phyloP scores from a whole-genome alignment of 164 flowering plant genomes.

The Sextonia rubra region DNA sequence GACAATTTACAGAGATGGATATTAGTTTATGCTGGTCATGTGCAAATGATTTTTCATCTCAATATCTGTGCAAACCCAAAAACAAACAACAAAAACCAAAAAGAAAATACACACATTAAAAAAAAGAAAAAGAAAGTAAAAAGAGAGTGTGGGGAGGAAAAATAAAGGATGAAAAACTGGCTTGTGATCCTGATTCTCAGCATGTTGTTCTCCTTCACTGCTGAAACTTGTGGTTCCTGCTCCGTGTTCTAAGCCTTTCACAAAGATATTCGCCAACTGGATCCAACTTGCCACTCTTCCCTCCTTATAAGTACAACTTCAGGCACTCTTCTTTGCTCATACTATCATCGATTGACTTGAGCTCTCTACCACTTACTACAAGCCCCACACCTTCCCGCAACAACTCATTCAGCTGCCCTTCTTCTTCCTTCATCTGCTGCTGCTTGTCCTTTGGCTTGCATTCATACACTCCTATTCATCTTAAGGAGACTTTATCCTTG shows the following conservation, averaged over 20 bases:
- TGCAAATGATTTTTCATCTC: no score
- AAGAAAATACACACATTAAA: no score
- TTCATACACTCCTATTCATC: neutral
- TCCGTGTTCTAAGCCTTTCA: slow-evolving; percentile 3
- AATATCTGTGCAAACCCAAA: no score
- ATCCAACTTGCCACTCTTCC: slow-evolving; percentile 23
- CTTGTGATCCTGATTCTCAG: neutral
- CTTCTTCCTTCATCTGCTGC: neutral
- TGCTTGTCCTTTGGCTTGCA: neutral
- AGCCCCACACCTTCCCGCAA: neutral
- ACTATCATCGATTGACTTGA: slow-evolving; percentile 21
- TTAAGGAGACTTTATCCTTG: neutral
- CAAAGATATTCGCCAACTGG: slow-evolving; percentile 51
- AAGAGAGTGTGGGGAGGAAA: neutral
- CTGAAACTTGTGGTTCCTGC: neutral
- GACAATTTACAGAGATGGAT: no score
- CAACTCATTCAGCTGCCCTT: neutral
- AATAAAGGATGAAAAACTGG: neutral
- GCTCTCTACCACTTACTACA: slow-evolving; percentile 8
- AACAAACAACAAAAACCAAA: no score
- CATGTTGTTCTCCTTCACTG: neutral
- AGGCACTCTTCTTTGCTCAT: slow-evolving; percentile 21
- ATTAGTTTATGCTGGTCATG: no score
- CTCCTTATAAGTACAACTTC: slow-evolving; percentile 37
- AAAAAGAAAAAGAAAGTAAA: neutral